Conservation (phyloP, 768 basidiomycete species). For the Russula lepida region DNA sequence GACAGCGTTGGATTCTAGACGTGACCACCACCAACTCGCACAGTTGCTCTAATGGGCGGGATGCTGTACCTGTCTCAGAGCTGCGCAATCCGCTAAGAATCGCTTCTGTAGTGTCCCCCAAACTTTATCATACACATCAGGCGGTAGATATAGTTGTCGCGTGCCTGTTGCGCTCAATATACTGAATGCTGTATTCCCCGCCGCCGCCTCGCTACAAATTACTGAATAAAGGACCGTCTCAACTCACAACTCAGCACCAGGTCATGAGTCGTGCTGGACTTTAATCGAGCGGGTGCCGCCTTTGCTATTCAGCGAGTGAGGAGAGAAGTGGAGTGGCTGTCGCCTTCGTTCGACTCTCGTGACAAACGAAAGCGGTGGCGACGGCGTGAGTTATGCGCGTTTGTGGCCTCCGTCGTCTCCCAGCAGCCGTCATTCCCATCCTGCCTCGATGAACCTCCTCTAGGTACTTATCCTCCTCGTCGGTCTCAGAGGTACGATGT, state of each 20-base stretch:
- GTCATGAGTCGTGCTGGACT: too few relatives aligned
- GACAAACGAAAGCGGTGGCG: too few relatives aligned
- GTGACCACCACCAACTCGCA: background rate
- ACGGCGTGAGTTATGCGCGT: background rate
- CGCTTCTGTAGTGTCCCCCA: background rate
- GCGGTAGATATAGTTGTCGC: background rate
- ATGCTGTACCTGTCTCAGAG: background rate
- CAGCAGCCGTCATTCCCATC: background rate
- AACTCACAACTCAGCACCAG: too few relatives aligned
- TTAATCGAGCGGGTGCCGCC: too few relatives aligned
- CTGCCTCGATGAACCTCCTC: background rate
- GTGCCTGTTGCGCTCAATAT: background rate
- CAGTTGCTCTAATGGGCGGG: background rate
- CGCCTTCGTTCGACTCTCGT: too few relatives aligned
- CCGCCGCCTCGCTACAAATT: background rate
- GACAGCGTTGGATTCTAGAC: background rate
- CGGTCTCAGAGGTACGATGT: constrained; percentile 7
- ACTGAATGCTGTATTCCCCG: too few relatives aligned
- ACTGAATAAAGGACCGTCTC: too few relatives aligned
- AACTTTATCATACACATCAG: background rate
- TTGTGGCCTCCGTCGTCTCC: background rate
- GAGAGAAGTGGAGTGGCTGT: too few relatives aligned
- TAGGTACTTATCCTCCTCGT: background rate
- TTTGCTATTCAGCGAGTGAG: too few relatives aligned
- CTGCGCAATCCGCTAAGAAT: background rate